Evolutionary conservation across 805 yeast species (phyloP), one percentile per base, ranked within the genome.

Genomic region (Candida coleopterorum): DNA sequence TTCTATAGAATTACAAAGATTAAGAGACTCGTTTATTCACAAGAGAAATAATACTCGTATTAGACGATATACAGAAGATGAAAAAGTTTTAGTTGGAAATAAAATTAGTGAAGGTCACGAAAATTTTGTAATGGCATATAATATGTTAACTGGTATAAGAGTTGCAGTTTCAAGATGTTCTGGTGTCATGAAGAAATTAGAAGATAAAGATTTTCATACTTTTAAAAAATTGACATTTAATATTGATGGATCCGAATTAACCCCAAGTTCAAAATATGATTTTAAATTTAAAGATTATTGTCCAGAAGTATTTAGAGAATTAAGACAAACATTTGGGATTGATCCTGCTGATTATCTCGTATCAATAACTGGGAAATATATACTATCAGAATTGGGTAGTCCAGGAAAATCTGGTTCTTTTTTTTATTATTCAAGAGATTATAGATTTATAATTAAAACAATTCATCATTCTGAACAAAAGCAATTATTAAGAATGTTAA

Each of bases 341-440:
- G 97, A 93, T 52, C 96, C 96, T 3, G 97, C 96, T 0, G 98
- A 94, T 58, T 93, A 94, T 58, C 69, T 93, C 38, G 80, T 90
- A 48, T 86, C 96, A 0, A 70, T 93, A 46, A 90, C 97, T 0
- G 90, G 96, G 15, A 88, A 88, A 57, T 90, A 90, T 53, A 85
- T 93, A 44, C 72, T 93, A 25, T 83, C 93, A 18, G 97, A 90
- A 60, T 67, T 88, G 45, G 95, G 90, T 15, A 88, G 97, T 2
- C 97, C 97, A 0, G 98, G 98, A 3, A 93, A 93, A 58, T 83
- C 95, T 52, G 98, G 98, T 0, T 87, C 96, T 0, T 90, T 90
- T 53, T 93, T 93, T 55, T 93, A 93, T 64, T 94, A 85, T 58
- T 87, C 97, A 5, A 69, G 96, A 42, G 98, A 94, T 62, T 89